A percentile compares a stretch with the other conserved stretches of the same genome.
Conservation (phyloP, 2,329 filamentous ascomycete genomes). For the Aureobasidium vineae region DNA sequence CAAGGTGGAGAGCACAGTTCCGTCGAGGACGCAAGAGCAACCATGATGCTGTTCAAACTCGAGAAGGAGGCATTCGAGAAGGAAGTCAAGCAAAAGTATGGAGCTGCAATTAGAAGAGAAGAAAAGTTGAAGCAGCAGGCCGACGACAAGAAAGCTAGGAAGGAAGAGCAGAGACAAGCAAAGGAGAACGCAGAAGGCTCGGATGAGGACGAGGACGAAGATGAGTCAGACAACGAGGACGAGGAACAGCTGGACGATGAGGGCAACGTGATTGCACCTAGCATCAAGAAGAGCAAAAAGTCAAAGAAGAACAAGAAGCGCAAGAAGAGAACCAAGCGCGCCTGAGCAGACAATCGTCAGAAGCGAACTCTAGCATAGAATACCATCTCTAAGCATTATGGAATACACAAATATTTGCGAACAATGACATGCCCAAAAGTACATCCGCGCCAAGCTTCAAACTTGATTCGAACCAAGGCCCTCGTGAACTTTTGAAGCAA, state of each 20-base stretch:
- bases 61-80: slow-evolving; percentile 83
- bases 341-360: not conserved
- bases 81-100: slow-evolving; percentile 69
- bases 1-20: slow-evolving; percentile 61
- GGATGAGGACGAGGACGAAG: slow-evolving; percentile 27
- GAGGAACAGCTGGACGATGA: slow-evolving; percentile 31
- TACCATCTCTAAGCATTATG: not conserved
- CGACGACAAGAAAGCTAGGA: slow-evolving; percentile 27
- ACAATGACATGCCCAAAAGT: slow-evolving; percentile 1
- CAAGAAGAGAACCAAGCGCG: slow-evolving; percentile 40
- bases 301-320: slow-evolving; percentile 36
- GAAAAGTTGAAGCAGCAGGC: slow-evolving; percentile 27
- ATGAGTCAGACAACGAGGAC: slow-evolving; percentile 29
- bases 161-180: slow-evolving; percentile 32
- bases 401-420: not conserved
- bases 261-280: slow-evolving; percentile 18
- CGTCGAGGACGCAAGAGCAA: slow-evolving; percentile 76
- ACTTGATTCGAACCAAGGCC: not conserved
- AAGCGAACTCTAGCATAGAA: slow-evolving; percentile 15
- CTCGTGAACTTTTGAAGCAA: not conserved
- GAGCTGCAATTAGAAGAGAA: slow-evolving; percentile 34
- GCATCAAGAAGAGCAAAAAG: slow-evolving; percentile 28
- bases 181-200: slow-evolving; percentile 28
- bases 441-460: not conserved
- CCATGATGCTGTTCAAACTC: slow-evolving; percentile 83